These are phyloP conservation scores for Bauhinia variegata DNA, from an alignment of 306 rosid species.

Conservation along the genomic window DNA sequence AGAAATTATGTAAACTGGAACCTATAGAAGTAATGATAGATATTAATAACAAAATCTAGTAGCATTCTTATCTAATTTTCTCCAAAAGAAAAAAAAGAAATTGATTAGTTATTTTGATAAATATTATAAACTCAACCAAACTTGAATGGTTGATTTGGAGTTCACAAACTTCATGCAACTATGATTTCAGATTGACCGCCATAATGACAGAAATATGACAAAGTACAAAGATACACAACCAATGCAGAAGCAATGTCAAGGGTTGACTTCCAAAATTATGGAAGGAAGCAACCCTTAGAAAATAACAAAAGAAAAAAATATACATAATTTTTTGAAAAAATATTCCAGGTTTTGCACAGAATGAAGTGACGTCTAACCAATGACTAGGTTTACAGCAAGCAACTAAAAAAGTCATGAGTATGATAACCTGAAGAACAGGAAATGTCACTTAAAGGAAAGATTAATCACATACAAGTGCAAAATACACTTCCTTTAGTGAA, in stretches of 20 bases:
- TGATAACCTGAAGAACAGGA: not conserved
- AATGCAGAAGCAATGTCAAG: not conserved
- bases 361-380: not conserved
- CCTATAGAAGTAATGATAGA: slow-evolving; percentile 49
- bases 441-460: slow-evolving; percentile 16
- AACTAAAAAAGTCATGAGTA: slow-evolving; percentile 15
- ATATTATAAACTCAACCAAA: too few relatives aligned
- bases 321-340: too few relatives aligned
- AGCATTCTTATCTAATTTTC: slow-evolving; percentile 12
- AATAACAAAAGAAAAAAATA: not conserved
- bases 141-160: too few relatives aligned
- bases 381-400: not conserved
- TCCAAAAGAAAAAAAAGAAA: too few relatives aligned
- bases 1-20: slow-evolving; percentile 82
- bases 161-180: slow-evolving; percentile 4
- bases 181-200: not conserved
- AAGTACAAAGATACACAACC: not conserved
- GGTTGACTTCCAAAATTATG: not conserved
- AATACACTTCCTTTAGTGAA: not conserved
- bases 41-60: slow-evolving; percentile 6
- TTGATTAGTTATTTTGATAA: too few relatives aligned
- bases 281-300: slow-evolving; percentile 18
- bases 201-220: slow-evolving; percentile 4
- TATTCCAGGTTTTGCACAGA: not conserved
- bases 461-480: slow-evolving; percentile 1